A percentile compares a stretch with the other conserved stretches of the same genome.
Conservation (phyloP, 495 filamentous ascomycete genomes). For the Beverwykella pulmonaria region DNA sequence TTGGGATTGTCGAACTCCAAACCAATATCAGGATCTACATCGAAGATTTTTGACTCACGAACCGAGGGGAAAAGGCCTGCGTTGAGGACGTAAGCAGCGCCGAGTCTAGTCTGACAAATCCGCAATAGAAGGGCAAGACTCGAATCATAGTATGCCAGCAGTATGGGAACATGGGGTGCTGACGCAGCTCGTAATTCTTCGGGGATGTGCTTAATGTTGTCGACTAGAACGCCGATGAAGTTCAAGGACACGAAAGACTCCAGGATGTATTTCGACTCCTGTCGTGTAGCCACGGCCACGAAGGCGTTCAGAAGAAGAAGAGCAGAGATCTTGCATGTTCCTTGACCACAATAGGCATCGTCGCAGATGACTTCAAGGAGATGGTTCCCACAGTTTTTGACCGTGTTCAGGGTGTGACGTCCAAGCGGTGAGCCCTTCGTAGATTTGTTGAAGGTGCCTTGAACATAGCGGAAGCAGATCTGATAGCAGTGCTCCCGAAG, state of each 20-base stretch:
- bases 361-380: constrained; percentile 87
- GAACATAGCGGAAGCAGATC: constrained; percentile 82
- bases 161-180: constrained; percentile 47
- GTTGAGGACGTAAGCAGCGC: constrained; percentile 79
- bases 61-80: constrained; percentile 86
- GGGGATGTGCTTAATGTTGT: constrained; percentile 73
- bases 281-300: constrained; percentile 63
- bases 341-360: constrained; percentile 85
- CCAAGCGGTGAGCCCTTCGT: constrained; percentile 50
- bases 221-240: constrained; percentile 85
- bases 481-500: constrained; percentile 84
- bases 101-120: constrained; percentile 74
- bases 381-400: constrained; percentile 75
- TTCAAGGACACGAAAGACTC: constrained; percentile 81
- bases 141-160: constrained; percentile 65
- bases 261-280: constrained; percentile 69
- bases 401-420: constrained; percentile 69
- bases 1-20: constrained; percentile 70
- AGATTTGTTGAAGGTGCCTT: constrained; percentile 63
- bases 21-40: constrained; percentile 90
- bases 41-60: constrained; percentile 76
- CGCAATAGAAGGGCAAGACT: constrained; percentile 82
- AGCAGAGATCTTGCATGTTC: constrained; percentile 77
- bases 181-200: constrained; percentile 61
- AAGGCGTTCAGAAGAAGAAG: constrained; percentile 75